Evolutionary conservation across 1,139 yeast genomes (phyloP).

Genomic region (Kodamaea sp.): DNA sequence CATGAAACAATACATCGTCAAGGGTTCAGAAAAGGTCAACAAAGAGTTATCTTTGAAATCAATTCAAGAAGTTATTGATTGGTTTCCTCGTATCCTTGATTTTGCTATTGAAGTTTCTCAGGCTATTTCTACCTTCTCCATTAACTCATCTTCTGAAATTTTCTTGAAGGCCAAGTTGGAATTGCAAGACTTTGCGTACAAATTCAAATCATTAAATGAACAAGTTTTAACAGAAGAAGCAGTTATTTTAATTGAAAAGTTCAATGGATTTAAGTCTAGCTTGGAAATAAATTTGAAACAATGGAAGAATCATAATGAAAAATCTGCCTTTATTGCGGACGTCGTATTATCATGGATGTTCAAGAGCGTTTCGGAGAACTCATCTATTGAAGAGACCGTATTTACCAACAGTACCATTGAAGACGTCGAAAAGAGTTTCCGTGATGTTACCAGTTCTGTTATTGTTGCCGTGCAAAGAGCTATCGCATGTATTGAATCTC

Average conservation of each 20-base stretch:
- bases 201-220: slow-evolving; percentile 11
- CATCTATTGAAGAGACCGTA: slow-evolving; percentile 18
- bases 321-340: slow-evolving; percentile 45
- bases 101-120: slow-evolving; percentile 39
- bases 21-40: slow-evolving; percentile 20
- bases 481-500: slow-evolving; percentile 28
- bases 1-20: slow-evolving; percentile 12
- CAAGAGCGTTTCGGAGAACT: not conserved
- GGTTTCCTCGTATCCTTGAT: slow-evolving; percentile 51
- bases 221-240: slow-evolving; percentile 15
- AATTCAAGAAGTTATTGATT: slow-evolving; percentile 20
- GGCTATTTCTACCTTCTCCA: slow-evolving; percentile 16
- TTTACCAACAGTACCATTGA: slow-evolving; percentile 24
- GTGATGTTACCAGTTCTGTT: slow-evolving; percentile 57
- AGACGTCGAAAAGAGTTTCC: slow-evolving; percentile 44
- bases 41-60: slow-evolving; percentile 8
- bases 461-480: slow-evolving; percentile 65
- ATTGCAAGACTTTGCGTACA: slow-evolving; percentile 13
- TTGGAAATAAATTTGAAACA: slow-evolving; percentile 18
- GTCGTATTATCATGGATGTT: slow-evolving; percentile 37
- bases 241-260: slow-evolving; percentile 19
- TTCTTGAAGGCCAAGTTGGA: slow-evolving; percentile 22
- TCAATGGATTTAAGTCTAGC: slow-evolving; percentile 14
- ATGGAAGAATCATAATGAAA: slow-evolving; percentile 30
- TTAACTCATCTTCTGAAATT: slow-evolving; percentile 10